These are phyloP conservation scores for Zea mays DNA, from an alignment of 176 grass and related monocot genomes.

Conservation along the genomic window DNA sequence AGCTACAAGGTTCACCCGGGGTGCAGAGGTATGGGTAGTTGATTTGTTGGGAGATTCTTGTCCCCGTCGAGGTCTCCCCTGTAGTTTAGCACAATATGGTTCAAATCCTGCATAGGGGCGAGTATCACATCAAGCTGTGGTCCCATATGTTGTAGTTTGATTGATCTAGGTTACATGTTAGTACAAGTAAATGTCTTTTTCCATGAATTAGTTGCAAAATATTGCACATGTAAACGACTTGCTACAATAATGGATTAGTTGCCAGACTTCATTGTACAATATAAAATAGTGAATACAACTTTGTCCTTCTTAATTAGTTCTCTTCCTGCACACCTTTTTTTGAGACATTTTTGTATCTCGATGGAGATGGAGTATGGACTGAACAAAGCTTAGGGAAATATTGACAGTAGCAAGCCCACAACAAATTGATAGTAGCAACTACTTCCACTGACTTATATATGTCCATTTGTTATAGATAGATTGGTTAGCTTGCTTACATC, in stretches of 20 bases:
- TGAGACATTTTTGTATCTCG: not conserved
- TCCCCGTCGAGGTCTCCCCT: slow-evolving; percentile 59
- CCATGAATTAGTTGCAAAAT: slow-evolving; percentile 17
- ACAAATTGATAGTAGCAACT: not conserved
- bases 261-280: not conserved
- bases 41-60: slow-evolving; percentile 62
- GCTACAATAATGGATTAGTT: not conserved
- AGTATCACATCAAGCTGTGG: slow-evolving; percentile 29
- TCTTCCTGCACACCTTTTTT: slow-evolving; percentile 1
- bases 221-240: not conserved
- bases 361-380: no score
- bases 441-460: no score
- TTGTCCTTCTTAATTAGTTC: not conserved
- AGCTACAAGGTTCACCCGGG: not conserved
- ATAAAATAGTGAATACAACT: no score
- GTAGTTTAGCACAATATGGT: slow-evolving; percentile 72
- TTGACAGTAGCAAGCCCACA: no score
- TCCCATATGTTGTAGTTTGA: slow-evolving; percentile 15
- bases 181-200: slow-evolving; percentile 7
- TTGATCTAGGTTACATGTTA: slow-evolving; percentile 1
- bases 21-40: slow-evolving; percentile 68
- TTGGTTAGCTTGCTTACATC: no score
- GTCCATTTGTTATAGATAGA: no score
- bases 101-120: slow-evolving; percentile 66
- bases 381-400: slow-evolving; percentile 7